Conservation (phyloP, 2,329 filamentous ascomycete species). For the Penicillium sp. region DNA sequence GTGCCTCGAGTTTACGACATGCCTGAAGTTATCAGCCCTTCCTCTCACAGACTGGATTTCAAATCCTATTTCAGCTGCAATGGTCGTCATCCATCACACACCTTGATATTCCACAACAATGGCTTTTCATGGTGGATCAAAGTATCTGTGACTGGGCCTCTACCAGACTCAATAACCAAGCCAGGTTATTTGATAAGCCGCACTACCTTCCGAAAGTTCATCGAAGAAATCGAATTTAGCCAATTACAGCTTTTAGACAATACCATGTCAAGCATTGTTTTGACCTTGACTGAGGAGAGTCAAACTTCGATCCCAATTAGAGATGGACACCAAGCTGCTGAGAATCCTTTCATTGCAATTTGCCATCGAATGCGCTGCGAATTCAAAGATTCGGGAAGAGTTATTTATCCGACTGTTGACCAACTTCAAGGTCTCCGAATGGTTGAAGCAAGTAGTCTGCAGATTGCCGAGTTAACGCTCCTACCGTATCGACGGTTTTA, state of each 20-base stretch:
- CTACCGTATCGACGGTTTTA: background rate
- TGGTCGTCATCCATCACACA: conserved; percentile 9
- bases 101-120: conserved; percentile 11
- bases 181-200: background rate
- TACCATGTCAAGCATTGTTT: conserved; percentile 11
- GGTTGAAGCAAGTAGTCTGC: conserved; percentile 2
- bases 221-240: conserved; percentile 13
- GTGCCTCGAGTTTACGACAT: background rate
- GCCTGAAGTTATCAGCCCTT: background rate
- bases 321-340: background rate
- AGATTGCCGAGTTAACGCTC: background rate
- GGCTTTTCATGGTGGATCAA: conserved; percentile 8
- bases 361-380: background rate
- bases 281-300: conserved; percentile 7
- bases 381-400: conserved; percentile 1
- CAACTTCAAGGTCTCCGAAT: background rate
- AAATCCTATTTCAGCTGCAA: conserved; percentile 1
- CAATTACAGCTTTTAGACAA: conserved; percentile 15
- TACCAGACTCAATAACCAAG: conserved; percentile 3
- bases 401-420: conserved; percentile 2
- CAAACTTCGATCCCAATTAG: background rate
- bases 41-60: background rate
- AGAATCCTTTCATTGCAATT: background rate
- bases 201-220: conserved; percentile 8
- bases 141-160: conserved; percentile 7